These are phyloP conservation scores for Colletotrichum sp. DNA, from an alignment of 2,329 filamentous ascomycete genomes.

Conservation along the genomic window DNA sequence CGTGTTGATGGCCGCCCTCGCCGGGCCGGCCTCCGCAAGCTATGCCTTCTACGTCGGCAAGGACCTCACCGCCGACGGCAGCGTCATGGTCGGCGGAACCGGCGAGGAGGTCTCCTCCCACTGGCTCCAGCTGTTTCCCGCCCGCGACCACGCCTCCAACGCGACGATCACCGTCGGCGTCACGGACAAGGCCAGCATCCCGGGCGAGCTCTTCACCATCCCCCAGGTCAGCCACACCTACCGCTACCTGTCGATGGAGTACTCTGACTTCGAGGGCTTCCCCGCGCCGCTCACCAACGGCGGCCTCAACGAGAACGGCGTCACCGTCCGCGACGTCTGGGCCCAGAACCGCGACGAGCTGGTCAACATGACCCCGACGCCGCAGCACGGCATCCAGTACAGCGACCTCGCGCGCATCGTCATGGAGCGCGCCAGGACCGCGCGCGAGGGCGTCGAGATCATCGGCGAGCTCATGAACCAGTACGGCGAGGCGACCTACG, in stretches of 20 bases:
- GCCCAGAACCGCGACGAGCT: constrained; percentile 42
- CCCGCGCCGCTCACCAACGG: constrained; percentile 48
- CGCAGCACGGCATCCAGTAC: constrained; percentile 45
- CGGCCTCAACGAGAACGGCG: constrained; percentile 45
- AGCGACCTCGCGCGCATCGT: constrained; percentile 44
- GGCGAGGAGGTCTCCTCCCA: constrained; percentile 53
- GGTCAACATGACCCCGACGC: constrained; percentile 43
- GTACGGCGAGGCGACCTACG: constrained; percentile 46
- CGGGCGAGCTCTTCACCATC: constrained; percentile 30
- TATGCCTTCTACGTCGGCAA: constrained; percentile 55
- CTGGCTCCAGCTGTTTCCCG: constrained; percentile 51
- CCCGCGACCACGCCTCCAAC: constrained; percentile 42
- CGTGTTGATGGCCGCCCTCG: constrained; percentile 15
- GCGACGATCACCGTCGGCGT: constrained; percentile 47
- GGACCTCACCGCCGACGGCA: constrained; percentile 45
- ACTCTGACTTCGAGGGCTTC: constrained; percentile 45
- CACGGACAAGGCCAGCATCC: constrained; percentile 40
- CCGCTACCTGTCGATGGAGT: constrained; percentile 34
- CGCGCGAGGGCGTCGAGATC: constrained; percentile 45
- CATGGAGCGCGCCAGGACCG: constrained; percentile 42
- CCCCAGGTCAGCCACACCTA: constrained; percentile 29
- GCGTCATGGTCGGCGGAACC: constrained; percentile 49
- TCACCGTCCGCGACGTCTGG: constrained; percentile 47
- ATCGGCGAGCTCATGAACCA: constrained; percentile 42
- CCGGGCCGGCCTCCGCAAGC: constrained; percentile 36